A percentile compares a stretch with the other conserved stretches of the same genome.
phyloP scores from a whole-genome alignment of 176 grass and related monocot genomes.

The Bolboschoenus planiculmis region DNA sequence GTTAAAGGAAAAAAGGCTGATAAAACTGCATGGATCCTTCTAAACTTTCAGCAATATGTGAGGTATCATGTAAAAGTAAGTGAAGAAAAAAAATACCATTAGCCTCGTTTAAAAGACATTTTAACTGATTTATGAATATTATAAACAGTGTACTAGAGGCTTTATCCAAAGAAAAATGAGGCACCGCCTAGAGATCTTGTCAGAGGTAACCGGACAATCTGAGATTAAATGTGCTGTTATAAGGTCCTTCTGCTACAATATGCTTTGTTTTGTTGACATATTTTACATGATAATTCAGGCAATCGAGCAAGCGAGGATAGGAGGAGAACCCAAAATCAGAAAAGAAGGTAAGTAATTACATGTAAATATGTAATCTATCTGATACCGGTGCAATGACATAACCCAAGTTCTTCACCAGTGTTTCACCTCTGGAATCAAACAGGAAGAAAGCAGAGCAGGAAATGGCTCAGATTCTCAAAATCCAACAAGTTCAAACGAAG shows the following conservation, averaged over 20 bases:
- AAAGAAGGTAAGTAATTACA: conserved; percentile 34
- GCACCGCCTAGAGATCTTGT: conserved; percentile 41
- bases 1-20: conserved; percentile 43
- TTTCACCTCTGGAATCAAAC: not conserved
- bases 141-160: conserved; percentile 51
- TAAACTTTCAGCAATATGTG: conserved; percentile 74
- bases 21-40: conserved; percentile 64
- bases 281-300: conserved; percentile 34
- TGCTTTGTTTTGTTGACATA: not conserved
- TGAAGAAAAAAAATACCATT: not conserved
- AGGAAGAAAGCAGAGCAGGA: conserved; percentile 38
- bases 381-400: not conserved
- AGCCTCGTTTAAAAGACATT: not conserved
- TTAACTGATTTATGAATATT: conserved; percentile 2
- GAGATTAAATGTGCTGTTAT: not conserved
- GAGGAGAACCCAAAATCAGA: conserved; percentile 20
- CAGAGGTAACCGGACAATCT: conserved; percentile 33
- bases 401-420: not conserved
- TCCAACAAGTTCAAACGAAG: conserved; percentile 36
- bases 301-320: conserved; percentile 45
- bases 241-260: not conserved
- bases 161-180: conserved; percentile 79
- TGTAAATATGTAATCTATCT: not conserved
- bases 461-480: conserved; percentile 36
- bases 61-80: conserved; percentile 82